Evolutionary conservation across 2,329 filamentous ascomycete species (phyloP).

Genomic region (Trichoderma arundinaceum): DNA sequence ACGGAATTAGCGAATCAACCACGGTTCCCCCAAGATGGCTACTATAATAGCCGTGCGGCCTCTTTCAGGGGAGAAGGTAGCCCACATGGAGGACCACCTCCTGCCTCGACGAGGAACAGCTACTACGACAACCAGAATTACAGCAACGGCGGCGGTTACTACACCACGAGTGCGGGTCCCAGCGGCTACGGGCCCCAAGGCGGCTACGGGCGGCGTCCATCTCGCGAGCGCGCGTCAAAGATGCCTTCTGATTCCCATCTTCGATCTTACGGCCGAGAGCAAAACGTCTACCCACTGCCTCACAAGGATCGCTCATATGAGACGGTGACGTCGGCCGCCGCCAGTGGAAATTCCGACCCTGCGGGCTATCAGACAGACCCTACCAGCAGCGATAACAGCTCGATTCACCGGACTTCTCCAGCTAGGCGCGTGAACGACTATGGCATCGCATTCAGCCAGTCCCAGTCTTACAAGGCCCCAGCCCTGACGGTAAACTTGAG

Average conservation of each 20-base stretch:
- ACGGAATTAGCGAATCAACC: conserved; percentile 42
- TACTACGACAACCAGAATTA: conserved; percentile 50
- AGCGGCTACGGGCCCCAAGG: conserved; percentile 37
- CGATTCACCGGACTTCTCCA: conserved; percentile 74
- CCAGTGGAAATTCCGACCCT: conserved; percentile 75
- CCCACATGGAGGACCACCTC: conserved; percentile 47
- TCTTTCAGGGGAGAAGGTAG: conserved; percentile 50
- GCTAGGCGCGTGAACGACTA: conserved; percentile 66
- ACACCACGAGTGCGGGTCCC: conserved; percentile 41
- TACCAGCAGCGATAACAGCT: conserved; percentile 88
- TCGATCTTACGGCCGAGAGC: conserved; percentile 45
- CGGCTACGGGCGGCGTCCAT: conserved; percentile 17
- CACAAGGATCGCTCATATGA: conserved; percentile 83
- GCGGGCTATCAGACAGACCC: conserved; percentile 85
- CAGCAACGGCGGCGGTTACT: conserved; percentile 38
- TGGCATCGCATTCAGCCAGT: conserved; percentile 63
- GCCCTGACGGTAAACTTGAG: conserved; percentile 46
- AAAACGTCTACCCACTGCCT: conserved; percentile 58
- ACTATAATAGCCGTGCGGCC: conserved; percentile 54
- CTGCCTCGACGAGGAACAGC: conserved; percentile 47
- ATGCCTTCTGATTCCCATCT: conserved; percentile 56
- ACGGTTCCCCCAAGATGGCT: conserved; percentile 58
- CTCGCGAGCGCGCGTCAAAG: conserved; percentile 45
- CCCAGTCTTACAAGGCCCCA: conserved; percentile 50
- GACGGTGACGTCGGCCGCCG: conserved; percentile 79